Conservation (phyloP, 257 asterid genomes). For the Orobanche coerulescens region DNA sequence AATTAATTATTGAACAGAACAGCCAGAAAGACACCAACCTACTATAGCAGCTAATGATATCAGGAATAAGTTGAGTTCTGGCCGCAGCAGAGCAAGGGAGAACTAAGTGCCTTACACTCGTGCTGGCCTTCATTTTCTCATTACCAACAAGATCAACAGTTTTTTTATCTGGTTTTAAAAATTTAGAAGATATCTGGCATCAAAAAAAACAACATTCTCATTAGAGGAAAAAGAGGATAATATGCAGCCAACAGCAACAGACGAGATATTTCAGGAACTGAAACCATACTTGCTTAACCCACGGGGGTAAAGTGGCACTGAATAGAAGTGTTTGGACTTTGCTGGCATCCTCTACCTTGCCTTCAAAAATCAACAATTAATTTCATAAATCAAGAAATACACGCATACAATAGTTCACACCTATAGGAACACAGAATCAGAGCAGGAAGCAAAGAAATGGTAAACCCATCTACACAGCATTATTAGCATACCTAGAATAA, state of each 20-base stretch:
- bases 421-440: not conserved
- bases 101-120: conserved; percentile 76
- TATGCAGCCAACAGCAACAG: not conserved
- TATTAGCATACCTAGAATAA: conserved; percentile 78
- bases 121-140: conserved; percentile 96
- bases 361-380: conserved; percentile 28
- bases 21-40: conserved; percentile 46
- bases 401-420: not conserved
- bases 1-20: not conserved
- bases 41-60: conserved; percentile 83
- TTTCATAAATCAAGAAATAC: not conserved
- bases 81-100: conserved; percentile 88
- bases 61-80: conserved; percentile 87
- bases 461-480: not conserved
- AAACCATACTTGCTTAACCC: conserved; percentile 70
- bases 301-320: conserved; percentile 86
- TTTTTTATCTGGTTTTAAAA: conserved; percentile 71
- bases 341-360: conserved; percentile 75
- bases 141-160: conserved; percentile 92
- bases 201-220: conserved; percentile 5
- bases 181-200: conserved; percentile 58
- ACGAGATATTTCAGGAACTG: not conserved
- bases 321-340: conserved; percentile 93
- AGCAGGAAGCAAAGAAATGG: not conserved
- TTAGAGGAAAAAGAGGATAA: conserved; percentile 10